Conservation (phyloP, 129 eudicot genomes). For the Cynara cardunculus region DNA sequence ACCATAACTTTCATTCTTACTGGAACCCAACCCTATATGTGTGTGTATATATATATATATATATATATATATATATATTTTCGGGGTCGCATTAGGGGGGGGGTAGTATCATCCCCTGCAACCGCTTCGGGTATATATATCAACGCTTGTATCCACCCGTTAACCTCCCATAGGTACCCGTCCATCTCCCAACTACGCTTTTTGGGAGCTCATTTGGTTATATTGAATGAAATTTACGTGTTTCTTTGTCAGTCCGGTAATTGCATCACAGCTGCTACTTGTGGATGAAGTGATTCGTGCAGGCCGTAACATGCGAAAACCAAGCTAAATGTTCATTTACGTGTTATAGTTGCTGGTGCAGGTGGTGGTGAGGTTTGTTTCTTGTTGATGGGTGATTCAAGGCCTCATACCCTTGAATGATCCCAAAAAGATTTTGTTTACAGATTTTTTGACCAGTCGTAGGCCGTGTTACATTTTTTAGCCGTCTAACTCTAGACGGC, state of each 20-base stretch:
- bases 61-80: not conserved
- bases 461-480: slow-evolving; percentile 9
- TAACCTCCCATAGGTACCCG: not conserved
- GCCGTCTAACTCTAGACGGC: slow-evolving; percentile 16
- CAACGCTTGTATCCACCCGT: not conserved
- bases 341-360: not conserved
- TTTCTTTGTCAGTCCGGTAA: slow-evolving; percentile 66
- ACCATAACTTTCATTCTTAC: no score
- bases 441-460: slow-evolving; percentile 12
- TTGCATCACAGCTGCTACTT: slow-evolving; percentile 85
- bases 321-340: slow-evolving; percentile 32
- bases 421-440: slow-evolving; percentile 23
- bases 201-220: not conserved
- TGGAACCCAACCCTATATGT: no score
- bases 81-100: no score
- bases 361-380: slow-evolving; percentile 8
- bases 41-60: not conserved
- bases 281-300: slow-evolving; percentile 99
- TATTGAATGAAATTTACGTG: not conserved
- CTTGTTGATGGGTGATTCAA: not conserved
- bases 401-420: slow-evolving; percentile 5
- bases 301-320: slow-evolving; percentile 98
- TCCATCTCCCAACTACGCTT: not conserved
- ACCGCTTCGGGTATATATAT: no score
- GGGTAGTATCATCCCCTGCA: not conserved